Conservation (phyloP, 179 eudicot genomes). For the Beta lomatogona region DNA sequence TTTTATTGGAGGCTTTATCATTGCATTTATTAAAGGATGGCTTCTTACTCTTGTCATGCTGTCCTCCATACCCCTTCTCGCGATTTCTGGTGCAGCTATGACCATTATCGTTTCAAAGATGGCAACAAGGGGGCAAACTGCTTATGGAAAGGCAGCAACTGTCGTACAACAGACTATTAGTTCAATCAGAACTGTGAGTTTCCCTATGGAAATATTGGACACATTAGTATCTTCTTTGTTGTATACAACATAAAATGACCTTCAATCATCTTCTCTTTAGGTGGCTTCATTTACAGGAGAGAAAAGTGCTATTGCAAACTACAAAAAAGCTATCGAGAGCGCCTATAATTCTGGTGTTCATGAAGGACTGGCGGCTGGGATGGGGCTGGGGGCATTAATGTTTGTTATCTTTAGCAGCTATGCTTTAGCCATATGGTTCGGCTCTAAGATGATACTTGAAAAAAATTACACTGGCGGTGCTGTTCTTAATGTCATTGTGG, state of each 20-base stretch:
- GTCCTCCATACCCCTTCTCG: slow-evolving; percentile 54
- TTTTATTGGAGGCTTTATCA: slow-evolving; percentile 64
- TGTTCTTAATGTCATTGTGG: slow-evolving; percentile 41
- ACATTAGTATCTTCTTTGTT: not conserved
- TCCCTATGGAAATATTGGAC: too few species aligned
- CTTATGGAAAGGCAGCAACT: slow-evolving; percentile 56
- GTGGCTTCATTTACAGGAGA: slow-evolving; percentile 56
- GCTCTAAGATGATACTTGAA: slow-evolving; percentile 41
- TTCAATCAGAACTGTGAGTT: slow-evolving; percentile 69
- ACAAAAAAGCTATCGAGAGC: slow-evolving; percentile 36
- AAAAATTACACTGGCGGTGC: slow-evolving; percentile 39
- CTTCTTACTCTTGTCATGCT: slow-evolving; percentile 71
- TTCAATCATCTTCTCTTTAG: slow-evolving; percentile 13
- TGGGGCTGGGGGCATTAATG: slow-evolving; percentile 39
- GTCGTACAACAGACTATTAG: slow-evolving; percentile 70
- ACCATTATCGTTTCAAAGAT: slow-evolving; percentile 42
- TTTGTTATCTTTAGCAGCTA: slow-evolving; percentile 39
- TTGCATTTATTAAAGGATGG: slow-evolving; percentile 71
- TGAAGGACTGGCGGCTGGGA: slow-evolving; percentile 47
- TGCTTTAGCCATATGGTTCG: slow-evolving; percentile 52
- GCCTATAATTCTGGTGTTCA: slow-evolving; percentile 43
- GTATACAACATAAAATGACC: not conserved
- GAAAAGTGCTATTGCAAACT: slow-evolving; percentile 40
- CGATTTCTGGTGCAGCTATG: slow-evolving; percentile 45
- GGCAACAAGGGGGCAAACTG: slow-evolving; percentile 49